Percentiles rank a stretch among this genome's conserved stretches.
Evolutionary conservation across 2,329 filamentous ascomycete species (phyloP).

Genomic region (Curvularia lunata): DNA sequence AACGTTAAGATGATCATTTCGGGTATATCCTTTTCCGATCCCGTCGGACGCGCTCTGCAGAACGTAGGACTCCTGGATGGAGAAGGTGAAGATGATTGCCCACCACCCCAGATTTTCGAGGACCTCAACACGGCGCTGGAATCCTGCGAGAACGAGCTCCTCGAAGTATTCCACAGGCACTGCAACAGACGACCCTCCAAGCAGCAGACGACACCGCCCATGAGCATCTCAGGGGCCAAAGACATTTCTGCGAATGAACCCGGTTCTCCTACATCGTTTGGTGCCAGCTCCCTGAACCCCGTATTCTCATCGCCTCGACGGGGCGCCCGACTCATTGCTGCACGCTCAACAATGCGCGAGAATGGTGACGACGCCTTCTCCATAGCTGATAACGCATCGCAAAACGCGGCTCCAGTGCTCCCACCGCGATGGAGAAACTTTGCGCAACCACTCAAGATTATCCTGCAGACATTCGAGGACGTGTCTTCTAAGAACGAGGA

Average conservation of each 20-base stretch:
- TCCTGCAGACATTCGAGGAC: constrained; percentile 94
- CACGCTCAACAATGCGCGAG: constrained; percentile 74
- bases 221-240: constrained; percentile 37
- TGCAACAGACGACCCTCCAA: constrained; percentile 38
- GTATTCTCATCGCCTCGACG: constrained; percentile 78
- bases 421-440: constrained; percentile 79
- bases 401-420: constrained; percentile 10
- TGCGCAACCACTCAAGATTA: constrained; percentile 86
- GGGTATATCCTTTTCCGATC: constrained; percentile 76
- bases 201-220: constrained; percentile 50
- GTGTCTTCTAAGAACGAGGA: constrained; percentile 86
- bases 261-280: constrained; percentile 34
- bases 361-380: constrained; percentile 24
- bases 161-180: constrained; percentile 66
- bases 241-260: constrained; percentile 19
- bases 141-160: constrained; percentile 90
- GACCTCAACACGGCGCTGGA: constrained; percentile 93
- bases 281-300: constrained; percentile 55
- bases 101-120: constrained; percentile 71
- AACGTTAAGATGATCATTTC: constrained; percentile 83
- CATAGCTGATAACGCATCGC: constrained; percentile 19
- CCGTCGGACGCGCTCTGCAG: constrained; percentile 77
- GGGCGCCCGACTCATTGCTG: constrained; percentile 77
- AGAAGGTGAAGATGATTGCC: constrained; percentile 65
- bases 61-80: constrained; percentile 83